Conservation (phyloP, 257 asterid species). For the Rauvolfia tetraphylla region DNA sequence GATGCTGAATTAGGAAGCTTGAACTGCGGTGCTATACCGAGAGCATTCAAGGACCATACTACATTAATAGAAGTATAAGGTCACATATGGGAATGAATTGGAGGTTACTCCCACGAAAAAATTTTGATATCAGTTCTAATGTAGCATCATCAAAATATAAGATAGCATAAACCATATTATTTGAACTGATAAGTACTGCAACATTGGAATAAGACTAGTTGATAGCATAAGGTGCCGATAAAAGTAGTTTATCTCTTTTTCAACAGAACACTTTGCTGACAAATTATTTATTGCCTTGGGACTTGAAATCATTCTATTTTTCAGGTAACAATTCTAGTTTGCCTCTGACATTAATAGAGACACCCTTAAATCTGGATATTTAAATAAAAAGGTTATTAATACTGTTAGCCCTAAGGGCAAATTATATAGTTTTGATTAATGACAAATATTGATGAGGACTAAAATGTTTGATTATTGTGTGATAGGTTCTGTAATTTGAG, state of each 20-base stretch:
- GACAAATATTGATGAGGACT: too few species aligned
- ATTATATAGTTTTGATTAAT: too few species aligned
- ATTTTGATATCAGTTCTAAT: neutral
- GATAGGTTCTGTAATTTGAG: too few species aligned
- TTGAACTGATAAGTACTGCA: neutral
- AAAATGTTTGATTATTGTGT: too few species aligned
- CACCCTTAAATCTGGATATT: neutral
- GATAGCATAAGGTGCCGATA: neutral
- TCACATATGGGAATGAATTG: neutral
- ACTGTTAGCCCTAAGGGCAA: too few species aligned
- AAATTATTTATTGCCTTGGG: neutral
- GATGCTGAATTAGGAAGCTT: conserved; percentile 62
- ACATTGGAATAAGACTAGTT: neutral
- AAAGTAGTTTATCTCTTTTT: neutral
- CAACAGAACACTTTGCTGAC: neutral
- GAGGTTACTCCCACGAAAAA: neutral
- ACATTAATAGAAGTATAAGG: conserved; percentile 16
- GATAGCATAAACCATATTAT: neutral
- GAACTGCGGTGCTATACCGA: conserved; percentile 75
- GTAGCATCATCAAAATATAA: neutral
- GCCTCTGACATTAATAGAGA: neutral
- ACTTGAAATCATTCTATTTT: too few species aligned
- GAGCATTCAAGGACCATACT: conserved; percentile 66
- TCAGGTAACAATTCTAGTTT: too few species aligned
- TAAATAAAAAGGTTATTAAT: neutral